A percentile compares a stretch with the other conserved stretches of the same genome.
Evolutionary conservation across 768 basidiomycete genomes (phyloP).

Genomic region (Fibroporia radiculosa): DNA sequence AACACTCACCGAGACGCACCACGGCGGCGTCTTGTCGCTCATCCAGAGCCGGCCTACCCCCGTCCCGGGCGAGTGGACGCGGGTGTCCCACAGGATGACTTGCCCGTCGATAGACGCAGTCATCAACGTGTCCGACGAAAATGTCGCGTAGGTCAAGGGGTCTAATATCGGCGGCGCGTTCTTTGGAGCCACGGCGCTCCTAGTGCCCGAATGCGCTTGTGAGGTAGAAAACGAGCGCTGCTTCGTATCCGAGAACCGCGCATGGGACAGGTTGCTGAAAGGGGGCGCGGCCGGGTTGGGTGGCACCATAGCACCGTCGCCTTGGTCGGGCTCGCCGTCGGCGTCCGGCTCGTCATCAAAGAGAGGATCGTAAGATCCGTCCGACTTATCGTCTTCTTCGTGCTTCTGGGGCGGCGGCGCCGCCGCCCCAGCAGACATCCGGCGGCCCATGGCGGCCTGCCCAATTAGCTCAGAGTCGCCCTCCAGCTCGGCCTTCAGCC

Average conservation of each 20-base stretch:
- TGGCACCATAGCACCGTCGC: not conserved
- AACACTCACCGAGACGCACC: constrained; percentile 86
- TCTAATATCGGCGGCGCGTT: constrained; percentile 73
- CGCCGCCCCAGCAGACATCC: not conserved
- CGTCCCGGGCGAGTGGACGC: constrained; percentile 52
- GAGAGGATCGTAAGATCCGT: constrained; percentile 78
- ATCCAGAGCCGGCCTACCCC: constrained; percentile 84
- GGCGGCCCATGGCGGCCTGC: not conserved
- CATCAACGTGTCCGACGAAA: constrained; percentile 80
- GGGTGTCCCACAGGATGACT: constrained; percentile 84
- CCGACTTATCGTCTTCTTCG: constrained; percentile 62
- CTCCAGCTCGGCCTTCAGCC: too few species aligned
- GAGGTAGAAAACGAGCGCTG: constrained; percentile 4
- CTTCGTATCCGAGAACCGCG: constrained; percentile 10
- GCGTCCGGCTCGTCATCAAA: constrained; percentile 82
- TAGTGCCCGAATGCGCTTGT: constrained; percentile 7
- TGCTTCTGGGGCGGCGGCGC: not conserved
- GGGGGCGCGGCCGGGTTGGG: constrained; percentile 2
- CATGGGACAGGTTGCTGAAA: constrained; percentile 4
- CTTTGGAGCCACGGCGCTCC: constrained; percentile 36
- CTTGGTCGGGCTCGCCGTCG: constrained; percentile 30
- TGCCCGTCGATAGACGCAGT: constrained; percentile 90
- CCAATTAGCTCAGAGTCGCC: too few species aligned
- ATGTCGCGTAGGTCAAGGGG: constrained; percentile 46
- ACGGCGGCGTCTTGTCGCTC: constrained; percentile 89